Evolutionary conservation across 2,329 filamentous ascomycete species (phyloP).

Genomic region (Monilinia polystroma): DNA sequence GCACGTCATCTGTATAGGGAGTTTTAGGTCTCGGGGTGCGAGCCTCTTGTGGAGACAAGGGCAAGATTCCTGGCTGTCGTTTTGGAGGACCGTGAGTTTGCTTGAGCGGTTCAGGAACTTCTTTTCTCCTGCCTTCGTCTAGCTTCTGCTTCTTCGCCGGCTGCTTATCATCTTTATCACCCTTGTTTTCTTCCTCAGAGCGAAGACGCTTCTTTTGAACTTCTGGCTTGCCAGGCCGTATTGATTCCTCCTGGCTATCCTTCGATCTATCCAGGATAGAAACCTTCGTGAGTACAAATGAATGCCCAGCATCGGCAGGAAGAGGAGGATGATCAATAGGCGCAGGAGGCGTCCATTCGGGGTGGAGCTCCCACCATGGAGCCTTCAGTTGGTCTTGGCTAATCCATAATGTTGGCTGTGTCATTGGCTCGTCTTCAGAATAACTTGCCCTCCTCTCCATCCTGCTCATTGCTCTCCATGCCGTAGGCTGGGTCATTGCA

Average conservation of each 20-base stretch:
- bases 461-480: neutral
- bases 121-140: neutral
- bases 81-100: neutral
- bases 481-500: neutral
- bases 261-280: too few species aligned
- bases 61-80: neutral
- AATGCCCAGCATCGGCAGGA: neutral
- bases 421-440: neutral
- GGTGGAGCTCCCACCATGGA: neutral
- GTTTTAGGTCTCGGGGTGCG: neutral
- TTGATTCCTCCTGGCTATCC: neutral
- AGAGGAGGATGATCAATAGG: neutral
- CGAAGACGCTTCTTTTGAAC: neutral
- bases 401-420: slow-evolving; percentile 2
- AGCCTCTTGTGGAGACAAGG: neutral
- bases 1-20: neutral
- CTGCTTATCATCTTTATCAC: neutral
- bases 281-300: too few species aligned
- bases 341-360: neutral
- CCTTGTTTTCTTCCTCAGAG: neutral
- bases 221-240: too few species aligned
- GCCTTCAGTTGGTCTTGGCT: neutral
- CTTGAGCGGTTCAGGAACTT: neutral
- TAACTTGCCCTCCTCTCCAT: too few species aligned
- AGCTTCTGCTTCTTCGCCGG: neutral